phyloP scores from a whole-genome alignment of 148 eudicot species.

The Camellia lanceoleosa region DNA sequence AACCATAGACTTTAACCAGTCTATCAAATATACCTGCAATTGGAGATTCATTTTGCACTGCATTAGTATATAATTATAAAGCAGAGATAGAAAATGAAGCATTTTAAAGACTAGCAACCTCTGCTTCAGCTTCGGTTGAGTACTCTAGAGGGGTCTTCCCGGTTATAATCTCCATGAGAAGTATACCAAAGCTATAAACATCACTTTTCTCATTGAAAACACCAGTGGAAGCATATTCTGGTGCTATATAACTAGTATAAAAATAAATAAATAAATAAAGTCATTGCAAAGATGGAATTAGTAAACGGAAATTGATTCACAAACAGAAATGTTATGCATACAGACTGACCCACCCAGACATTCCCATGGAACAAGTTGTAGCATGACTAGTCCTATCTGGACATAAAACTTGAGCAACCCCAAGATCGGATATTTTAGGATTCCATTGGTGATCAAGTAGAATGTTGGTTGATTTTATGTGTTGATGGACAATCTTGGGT shows the following conservation, averaged over 20 bases:
- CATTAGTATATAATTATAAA: not conserved
- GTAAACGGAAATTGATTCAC: not conserved
- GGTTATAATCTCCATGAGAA: constrained; percentile 44
- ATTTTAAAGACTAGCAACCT: constrained; percentile 15
- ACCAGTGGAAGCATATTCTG: constrained; percentile 24
- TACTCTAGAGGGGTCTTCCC: constrained; percentile 29
- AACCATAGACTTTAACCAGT: constrained; percentile 44
- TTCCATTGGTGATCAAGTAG: constrained; percentile 44
- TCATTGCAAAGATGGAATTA: not conserved
- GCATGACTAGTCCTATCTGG: constrained; percentile 17
- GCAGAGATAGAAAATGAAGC: not conserved
- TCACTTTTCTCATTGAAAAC: constrained; percentile 34
- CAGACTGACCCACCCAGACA: constrained; percentile 33
- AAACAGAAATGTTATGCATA: not conserved
- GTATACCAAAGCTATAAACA: constrained; percentile 48
- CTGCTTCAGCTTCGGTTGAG: constrained; percentile 13
- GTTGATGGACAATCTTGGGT: constrained; percentile 30
- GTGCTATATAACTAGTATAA: constrained; percentile 28
- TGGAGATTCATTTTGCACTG: not conserved
- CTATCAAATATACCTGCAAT: constrained; percentile 36
- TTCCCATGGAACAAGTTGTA: constrained; percentile 20
- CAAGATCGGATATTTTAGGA: constrained; percentile 42
- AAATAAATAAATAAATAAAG: not conserved
- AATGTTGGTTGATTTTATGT: constrained; percentile 43
- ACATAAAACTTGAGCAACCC: constrained; percentile 24